These are phyloP conservation scores for Paradendryphiella salina DNA, from an alignment of 2,329 filamentous ascomycete genomes.

Conservation along the genomic window DNA sequence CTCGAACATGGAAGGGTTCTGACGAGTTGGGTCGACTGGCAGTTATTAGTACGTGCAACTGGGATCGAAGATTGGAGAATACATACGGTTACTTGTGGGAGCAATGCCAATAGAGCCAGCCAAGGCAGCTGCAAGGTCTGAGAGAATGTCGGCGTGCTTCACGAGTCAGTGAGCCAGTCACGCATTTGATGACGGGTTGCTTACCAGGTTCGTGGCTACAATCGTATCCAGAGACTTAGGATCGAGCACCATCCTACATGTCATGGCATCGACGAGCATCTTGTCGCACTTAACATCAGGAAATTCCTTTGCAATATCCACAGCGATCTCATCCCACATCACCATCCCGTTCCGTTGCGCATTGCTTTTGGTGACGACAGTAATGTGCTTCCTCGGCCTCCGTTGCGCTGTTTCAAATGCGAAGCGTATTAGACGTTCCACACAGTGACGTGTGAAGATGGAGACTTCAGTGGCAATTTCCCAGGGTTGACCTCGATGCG, in stretches of 20 bases:
- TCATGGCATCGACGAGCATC: conserved; percentile 71
- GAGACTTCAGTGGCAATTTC: conserved; percentile 65
- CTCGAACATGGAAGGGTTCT: conserved; percentile 65
- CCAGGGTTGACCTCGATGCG: conserved; percentile 62
- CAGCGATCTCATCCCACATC: conserved; percentile 67
- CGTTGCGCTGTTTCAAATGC: conserved; percentile 64
- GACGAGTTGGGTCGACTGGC: conserved; percentile 61
- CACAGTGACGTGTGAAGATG: conserved; percentile 64
- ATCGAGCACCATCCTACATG: conserved; percentile 64
- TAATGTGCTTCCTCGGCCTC: conserved; percentile 61
- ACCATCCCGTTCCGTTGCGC: conserved; percentile 69
- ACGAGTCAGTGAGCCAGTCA: background rate
- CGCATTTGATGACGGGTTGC: background rate
- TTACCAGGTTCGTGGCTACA: conserved; percentile 62
- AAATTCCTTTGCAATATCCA: conserved; percentile 59
- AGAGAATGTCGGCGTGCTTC: conserved; percentile 66
- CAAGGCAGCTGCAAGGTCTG: conserved; percentile 69
- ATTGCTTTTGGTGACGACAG: conserved; percentile 68
- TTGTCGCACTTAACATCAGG: conserved; percentile 65
- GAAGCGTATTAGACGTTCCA: conserved; percentile 64
- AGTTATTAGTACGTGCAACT: conserved; percentile 13
- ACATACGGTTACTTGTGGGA: conserved; percentile 63
- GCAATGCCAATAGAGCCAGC: conserved; percentile 74
- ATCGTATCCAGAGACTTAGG: conserved; percentile 65
- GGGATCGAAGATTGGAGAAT: too few relatives aligned